Base-by-base conservation (phyloP, 768 basidiomycete genomes). In the Auricularia heimuer region DNA sequence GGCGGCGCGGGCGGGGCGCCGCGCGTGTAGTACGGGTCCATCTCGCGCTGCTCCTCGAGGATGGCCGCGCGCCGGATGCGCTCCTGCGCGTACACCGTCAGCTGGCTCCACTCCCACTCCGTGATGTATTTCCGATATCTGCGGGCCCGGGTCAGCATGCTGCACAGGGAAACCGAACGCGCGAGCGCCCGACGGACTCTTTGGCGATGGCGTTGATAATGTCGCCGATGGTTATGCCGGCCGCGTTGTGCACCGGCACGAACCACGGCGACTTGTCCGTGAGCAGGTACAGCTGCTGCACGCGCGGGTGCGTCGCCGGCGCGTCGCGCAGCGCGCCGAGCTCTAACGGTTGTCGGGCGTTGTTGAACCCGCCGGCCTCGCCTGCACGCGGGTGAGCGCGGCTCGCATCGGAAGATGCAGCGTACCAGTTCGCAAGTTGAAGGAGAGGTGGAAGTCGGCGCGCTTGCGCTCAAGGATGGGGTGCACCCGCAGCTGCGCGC, bases 161-260 rank as follows among this genome's bases (percentile, higher is more conserved):
- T 10, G 54, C 29, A 29, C 29, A 29, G 36, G 63, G 42, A 21
- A 51, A n/a, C 12, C 4, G 33, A 16, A 7, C 12, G 18, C 33
- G 42, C 12, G 21, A 36, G 45, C 29, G 3, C 29, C 37, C 34
- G 10, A 79, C 87, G 42, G 66, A 93, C 92, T 93, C 90, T 73
- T 85, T 85, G 79, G 83, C 90, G 56, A 93, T 75, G n/a, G 80
- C 75, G 3, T 79, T 78, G 69, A 86, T 89, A n/a, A 93, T 80
- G 71, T 94, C 90, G 18, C 81, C 82, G 67, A 89, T 80, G 2
- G 90, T 92, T 18, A 94, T 89, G 0, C 91, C 91, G 0, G 77
- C 75, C 16, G 86, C 83, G 70, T 87, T 92, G 74, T 80, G 84
- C 62, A 90, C 80, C 64, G 84, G 84, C 6, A 87, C 89, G 72